Evolutionary conservation across 768 basidiomycete species (phyloP).

Genomic region (Clavaria fumosa): DNA sequence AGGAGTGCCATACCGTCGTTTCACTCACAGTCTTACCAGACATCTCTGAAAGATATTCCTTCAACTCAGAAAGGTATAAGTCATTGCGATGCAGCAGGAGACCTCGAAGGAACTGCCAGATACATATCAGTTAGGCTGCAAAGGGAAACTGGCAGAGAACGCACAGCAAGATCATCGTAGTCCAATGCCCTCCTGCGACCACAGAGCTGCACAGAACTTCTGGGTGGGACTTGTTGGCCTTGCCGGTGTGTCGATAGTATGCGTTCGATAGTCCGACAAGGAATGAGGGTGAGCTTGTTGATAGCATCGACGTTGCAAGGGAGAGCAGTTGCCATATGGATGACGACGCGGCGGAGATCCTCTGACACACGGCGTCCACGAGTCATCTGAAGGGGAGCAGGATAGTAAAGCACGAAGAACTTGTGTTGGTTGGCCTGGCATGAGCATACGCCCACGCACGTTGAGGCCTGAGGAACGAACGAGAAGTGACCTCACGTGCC

Average conservation of each 20-base stretch:
- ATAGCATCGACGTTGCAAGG: background rate
- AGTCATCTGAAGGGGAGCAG: no score
- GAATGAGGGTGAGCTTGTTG: background rate
- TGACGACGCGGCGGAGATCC: background rate
- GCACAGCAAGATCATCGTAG: background rate
- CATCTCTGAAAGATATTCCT: background rate
- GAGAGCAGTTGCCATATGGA: slow-evolving; percentile 1
- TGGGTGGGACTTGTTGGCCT: background rate
- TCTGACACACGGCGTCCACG: background rate
- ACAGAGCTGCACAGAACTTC: background rate
- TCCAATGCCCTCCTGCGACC: background rate
- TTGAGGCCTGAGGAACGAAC: no score
- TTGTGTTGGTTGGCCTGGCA: no score
- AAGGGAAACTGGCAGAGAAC: background rate
- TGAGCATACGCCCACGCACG: no score
- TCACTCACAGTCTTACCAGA: background rate
- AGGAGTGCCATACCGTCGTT: slow-evolving; percentile 1
- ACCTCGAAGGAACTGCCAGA: slow-evolving; percentile 2
- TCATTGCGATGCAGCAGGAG: background rate
- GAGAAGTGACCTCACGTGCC: no score
- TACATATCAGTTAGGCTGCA: background rate
- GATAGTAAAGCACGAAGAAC: no score
- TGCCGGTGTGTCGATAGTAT: background rate
- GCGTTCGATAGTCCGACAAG: background rate
- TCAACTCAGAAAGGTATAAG: background rate